These are phyloP conservation scores for Sicyos baderoa DNA, from an alignment of 306 rosid genomes.

Conservation along the genomic window DNA sequence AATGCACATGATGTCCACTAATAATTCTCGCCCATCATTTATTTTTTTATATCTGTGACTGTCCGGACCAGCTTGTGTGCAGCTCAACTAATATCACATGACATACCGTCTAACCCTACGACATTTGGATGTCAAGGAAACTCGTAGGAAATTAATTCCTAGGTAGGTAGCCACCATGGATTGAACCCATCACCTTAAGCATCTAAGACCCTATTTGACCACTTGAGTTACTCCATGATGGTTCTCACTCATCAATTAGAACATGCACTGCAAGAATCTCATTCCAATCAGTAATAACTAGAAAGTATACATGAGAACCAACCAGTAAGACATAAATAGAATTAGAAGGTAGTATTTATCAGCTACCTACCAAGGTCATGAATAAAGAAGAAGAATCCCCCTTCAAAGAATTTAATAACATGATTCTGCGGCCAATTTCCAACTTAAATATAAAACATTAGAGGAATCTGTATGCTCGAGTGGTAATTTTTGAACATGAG, in stretches of 20 bases:
- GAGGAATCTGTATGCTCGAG: not conserved
- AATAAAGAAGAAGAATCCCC: not conserved
- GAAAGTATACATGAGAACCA: not conserved
- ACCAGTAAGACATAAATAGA: not conserved
- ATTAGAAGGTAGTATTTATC: not conserved
- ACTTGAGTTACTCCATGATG: no score
- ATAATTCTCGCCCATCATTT: not conserved
- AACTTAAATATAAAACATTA: conserved; percentile 1
- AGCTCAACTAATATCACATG: no score
- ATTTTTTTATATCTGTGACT: no score
- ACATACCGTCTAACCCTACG: no score
- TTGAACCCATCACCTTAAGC: no score
- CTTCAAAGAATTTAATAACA: not conserved
- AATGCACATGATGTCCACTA: not conserved
- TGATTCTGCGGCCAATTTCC: not conserved
- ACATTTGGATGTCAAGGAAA: no score
- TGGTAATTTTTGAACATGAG: not conserved
- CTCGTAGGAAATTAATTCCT: no score
- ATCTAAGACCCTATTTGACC: no score
- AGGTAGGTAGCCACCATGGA: no score
- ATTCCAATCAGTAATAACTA: not conserved
- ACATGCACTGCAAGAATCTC: not conserved
- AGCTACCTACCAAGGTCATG: not conserved
- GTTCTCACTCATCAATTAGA: not conserved
- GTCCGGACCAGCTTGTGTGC: no score